These are phyloP conservation scores for Lasiodiplodia citricola DNA, from an alignment of 2,329 filamentous ascomycete genomes.

Conservation along the genomic window DNA sequence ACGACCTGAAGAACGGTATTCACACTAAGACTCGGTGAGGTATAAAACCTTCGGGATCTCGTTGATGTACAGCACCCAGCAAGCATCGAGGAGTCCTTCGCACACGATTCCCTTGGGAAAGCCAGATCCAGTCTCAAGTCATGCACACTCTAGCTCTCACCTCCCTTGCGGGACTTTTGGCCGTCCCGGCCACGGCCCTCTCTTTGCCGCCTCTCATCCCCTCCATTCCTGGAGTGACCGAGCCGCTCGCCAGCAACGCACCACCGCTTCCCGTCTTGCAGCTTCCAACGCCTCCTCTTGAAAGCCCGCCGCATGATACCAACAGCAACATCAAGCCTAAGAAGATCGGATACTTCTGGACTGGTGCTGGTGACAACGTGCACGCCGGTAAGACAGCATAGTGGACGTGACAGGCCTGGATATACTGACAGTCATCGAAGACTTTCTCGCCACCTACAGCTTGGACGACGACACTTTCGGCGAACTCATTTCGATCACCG, in stretches of 20 bases:
- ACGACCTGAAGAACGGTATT: no score
- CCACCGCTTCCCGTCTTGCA: conserved; percentile 65
- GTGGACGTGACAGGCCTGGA: neutral
- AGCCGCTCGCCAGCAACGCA: conserved; percentile 56
- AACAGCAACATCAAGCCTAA: conserved; percentile 64
- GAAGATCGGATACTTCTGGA: conserved; percentile 71
- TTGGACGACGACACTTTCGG: conserved; percentile 69
- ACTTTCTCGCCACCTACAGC: conserved; percentile 64
- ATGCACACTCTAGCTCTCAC: neutral
- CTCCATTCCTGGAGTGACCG: conserved; percentile 63
- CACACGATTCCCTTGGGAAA: no score
- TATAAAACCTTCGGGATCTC: neutral
- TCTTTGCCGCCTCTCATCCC: conserved; percentile 63
- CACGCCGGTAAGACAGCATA: conserved; percentile 51
- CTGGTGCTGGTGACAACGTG: conserved; percentile 63
- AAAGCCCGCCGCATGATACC: conserved; percentile 56
- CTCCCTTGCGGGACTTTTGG: conserved; percentile 27
- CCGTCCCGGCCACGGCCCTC: conserved; percentile 35
- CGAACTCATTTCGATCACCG: conserved; percentile 62
- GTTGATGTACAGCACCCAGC: no score
- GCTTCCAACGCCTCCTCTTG: conserved; percentile 63
- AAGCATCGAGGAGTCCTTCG: no score
- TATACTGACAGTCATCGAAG: conserved; percentile 29
- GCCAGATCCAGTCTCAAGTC: no score
- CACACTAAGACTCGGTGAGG: neutral